Evolutionary conservation across 2,329 filamentous ascomycete species (phyloP).

Genomic region (Aspergillus intermedius): DNA sequence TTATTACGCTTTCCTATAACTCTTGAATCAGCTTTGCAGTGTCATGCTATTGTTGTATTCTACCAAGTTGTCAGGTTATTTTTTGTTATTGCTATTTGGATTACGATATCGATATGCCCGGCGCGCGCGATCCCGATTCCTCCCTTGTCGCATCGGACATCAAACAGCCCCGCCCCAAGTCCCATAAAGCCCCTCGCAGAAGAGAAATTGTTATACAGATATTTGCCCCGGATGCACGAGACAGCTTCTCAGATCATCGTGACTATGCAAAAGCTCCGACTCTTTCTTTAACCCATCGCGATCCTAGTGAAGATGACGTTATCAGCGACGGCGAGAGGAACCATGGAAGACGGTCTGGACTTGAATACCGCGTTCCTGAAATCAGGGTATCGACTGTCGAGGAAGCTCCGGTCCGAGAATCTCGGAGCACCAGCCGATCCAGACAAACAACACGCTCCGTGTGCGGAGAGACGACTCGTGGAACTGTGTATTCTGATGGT

Average conservation of each 20-base stretch:
- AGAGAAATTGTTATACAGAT: slow-evolving; percentile 22
- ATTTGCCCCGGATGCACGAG: slow-evolving; percentile 18
- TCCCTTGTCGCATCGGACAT: slow-evolving; percentile 20
- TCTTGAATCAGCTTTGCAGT: slow-evolving; percentile 1
- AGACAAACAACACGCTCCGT: background rate
- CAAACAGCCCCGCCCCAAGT: slow-evolving; percentile 29
- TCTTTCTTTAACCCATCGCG: slow-evolving; percentile 35
- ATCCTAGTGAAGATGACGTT: slow-evolving; percentile 18
- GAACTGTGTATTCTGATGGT: background rate
- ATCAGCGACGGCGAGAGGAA: slow-evolving; percentile 14
- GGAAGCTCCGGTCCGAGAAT: background rate
- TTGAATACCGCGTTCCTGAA: slow-evolving; percentile 1
- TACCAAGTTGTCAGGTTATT: background rate
- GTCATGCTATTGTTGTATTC: background rate
- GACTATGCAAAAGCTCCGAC: slow-evolving; percentile 20
- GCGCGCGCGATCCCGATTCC: slow-evolving; percentile 22
- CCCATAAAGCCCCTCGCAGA: slow-evolving; percentile 36
- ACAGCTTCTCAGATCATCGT: slow-evolving; percentile 14
- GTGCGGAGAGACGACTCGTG: background rate
- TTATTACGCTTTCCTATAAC: slow-evolving; percentile 1
- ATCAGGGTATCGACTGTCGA: background rate
- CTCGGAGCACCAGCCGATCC: background rate
- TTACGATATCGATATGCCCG: slow-evolving; percentile 11
- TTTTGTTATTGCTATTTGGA: background rate
- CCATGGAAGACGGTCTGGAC: slow-evolving; percentile 7